These are phyloP conservation scores for Penicillium longicatenatum DNA, from an alignment of 495 filamentous ascomycete species.

Conservation along the genomic window DNA sequence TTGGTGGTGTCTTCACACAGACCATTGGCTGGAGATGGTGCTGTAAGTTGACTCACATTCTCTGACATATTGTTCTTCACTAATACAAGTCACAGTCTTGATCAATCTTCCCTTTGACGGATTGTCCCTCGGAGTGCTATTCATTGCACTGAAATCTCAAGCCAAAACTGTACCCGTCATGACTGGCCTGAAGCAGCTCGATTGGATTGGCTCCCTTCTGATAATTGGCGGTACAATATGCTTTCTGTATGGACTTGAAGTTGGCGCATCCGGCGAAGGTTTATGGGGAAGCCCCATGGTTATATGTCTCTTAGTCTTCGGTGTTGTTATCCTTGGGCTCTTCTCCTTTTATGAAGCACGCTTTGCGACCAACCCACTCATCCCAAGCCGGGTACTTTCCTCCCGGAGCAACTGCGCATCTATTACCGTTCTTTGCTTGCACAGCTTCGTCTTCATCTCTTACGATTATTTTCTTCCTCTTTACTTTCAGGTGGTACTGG, in stretches of 20 bases:
- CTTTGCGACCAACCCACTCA: constrained; percentile 7
- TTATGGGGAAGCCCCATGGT: not conserved
- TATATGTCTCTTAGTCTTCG: constrained; percentile 1
- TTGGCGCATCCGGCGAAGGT: not conserved
- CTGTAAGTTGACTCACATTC: too few species aligned
- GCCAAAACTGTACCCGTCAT: too few species aligned
- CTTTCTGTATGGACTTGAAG: not conserved
- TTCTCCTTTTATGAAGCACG: constrained; percentile 6
- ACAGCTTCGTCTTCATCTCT: constrained; percentile 9
- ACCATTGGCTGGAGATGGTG: not conserved
- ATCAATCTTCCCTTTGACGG: too few species aligned
- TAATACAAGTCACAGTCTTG: too few species aligned
- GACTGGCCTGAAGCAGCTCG: too few species aligned
- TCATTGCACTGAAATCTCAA: too few species aligned
- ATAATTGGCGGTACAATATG: not conserved
- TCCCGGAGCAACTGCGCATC: constrained; percentile 1
- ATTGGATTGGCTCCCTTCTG: not conserved
- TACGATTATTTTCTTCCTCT: constrained; percentile 13
- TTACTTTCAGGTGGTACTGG: constrained; percentile 11
- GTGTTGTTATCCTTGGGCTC: not conserved
- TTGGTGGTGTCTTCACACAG: constrained; percentile 29
- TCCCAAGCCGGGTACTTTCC: constrained; percentile 8
- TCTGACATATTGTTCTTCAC: too few species aligned
- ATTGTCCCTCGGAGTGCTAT: too few species aligned
- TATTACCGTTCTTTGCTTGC: constrained; percentile 7